Evolutionary conservation across 2,329 filamentous ascomycete genomes (phyloP).

Genomic region (Calonectria hongkongensis): DNA sequence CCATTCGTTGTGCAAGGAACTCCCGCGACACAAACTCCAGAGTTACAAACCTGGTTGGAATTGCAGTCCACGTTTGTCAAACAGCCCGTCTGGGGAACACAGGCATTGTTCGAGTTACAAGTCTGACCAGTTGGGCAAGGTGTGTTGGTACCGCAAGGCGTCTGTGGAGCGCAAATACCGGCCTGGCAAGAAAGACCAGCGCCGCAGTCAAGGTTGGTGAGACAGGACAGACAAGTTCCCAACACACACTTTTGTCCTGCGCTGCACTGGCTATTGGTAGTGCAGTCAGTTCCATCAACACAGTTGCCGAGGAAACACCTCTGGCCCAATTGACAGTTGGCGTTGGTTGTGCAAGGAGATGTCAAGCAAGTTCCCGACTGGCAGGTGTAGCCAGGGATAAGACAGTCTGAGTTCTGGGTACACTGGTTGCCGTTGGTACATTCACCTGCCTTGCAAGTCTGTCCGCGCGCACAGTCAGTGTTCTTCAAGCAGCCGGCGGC

Average conservation of each 20-base stretch:
- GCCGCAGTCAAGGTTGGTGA: constrained; percentile 6
- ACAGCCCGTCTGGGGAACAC: constrained; percentile 10
- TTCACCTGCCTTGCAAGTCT: constrained; percentile 19
- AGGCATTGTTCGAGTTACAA: constrained; percentile 24
- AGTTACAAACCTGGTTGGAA: constrained; percentile 15
- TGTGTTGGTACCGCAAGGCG: constrained; percentile 5
- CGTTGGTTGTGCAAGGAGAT: neutral
- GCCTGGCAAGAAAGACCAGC: constrained; percentile 19
- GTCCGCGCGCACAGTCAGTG: constrained; percentile 10
- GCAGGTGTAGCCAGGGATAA: neutral
- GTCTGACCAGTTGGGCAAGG: constrained; percentile 8
- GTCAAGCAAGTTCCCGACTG: constrained; percentile 4
- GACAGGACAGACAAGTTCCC: neutral
- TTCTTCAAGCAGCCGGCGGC: constrained; percentile 4
- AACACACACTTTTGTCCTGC: constrained; percentile 4
- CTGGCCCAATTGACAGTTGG: constrained; percentile 1
- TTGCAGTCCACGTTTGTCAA: constrained; percentile 20
- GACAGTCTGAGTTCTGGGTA: neutral
- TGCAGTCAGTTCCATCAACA: constrained; percentile 3
- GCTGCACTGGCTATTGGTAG: neutral
- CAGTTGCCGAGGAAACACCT: constrained; percentile 15
- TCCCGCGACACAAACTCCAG: neutral
- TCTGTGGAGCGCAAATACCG: constrained; percentile 15
- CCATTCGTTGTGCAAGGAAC: neutral
- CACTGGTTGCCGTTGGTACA: constrained; percentile 15